Conservation (phyloP, 495 filamentous ascomycete genomes). For the Penicillium ochrochloron region DNA sequence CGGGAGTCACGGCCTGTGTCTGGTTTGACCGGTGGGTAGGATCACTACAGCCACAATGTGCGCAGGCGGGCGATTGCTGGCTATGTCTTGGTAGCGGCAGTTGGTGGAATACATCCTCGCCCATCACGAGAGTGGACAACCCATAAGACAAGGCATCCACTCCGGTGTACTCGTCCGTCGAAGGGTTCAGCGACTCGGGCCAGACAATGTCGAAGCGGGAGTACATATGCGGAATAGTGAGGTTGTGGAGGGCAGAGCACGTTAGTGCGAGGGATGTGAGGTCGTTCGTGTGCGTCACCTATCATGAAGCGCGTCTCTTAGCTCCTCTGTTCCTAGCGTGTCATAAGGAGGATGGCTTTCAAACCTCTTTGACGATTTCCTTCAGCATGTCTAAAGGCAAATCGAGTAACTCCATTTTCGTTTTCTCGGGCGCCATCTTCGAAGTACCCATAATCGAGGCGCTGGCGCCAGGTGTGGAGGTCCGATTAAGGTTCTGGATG, state of each 20-base stretch:
- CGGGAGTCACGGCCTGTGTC: slow-evolving; percentile 16
- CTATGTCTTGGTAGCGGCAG: slow-evolving; percentile 21
- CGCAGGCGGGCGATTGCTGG: slow-evolving; percentile 29
- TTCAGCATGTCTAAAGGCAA: slow-evolving; percentile 87
- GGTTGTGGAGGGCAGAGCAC: slow-evolving; percentile 79
- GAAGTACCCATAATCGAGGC: slow-evolving; percentile 7
- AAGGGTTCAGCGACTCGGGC: slow-evolving; percentile 69
- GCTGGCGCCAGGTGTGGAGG: slow-evolving; percentile 15
- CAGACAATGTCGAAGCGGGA: slow-evolving; percentile 93
- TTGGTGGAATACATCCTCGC: slow-evolving; percentile 69
- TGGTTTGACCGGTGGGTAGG: slow-evolving; percentile 21
- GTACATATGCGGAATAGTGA: slow-evolving; percentile 88
- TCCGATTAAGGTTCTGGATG: slow-evolving; percentile 18
- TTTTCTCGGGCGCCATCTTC: slow-evolving; percentile 19
- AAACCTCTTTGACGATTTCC: slow-evolving; percentile 87
- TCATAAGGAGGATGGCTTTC: slow-evolving; percentile 12
- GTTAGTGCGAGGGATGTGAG: slow-evolving; percentile 81
- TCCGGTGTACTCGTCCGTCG: slow-evolving; percentile 68
- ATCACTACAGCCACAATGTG: slow-evolving; percentile 43
- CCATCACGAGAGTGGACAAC: slow-evolving; percentile 82
- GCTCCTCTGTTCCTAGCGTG: not conserved
- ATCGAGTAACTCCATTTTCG: slow-evolving; percentile 67
- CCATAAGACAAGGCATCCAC: slow-evolving; percentile 94
- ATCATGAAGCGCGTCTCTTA: slow-evolving; percentile 17
- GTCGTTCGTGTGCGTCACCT: slow-evolving; percentile 90